phyloP scores from a whole-genome alignment of 1,284 basidiomycete genomes.

The Ustilago bromivora region DNA sequence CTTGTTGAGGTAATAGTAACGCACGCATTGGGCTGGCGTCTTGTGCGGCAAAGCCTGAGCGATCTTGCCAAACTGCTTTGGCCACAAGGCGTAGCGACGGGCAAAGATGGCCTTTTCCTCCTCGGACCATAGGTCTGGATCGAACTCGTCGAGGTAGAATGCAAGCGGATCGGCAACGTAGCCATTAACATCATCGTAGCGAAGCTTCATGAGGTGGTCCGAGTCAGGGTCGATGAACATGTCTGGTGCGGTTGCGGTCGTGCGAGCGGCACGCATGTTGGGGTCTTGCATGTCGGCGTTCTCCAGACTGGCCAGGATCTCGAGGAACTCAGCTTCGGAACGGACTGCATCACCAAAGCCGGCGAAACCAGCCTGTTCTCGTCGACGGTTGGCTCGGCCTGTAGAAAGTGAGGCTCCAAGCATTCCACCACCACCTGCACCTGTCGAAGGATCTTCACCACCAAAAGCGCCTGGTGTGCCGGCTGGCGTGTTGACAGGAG shows the following conservation, averaged over 20 bases:
- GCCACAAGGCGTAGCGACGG: conserved; percentile 83
- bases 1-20: conserved; percentile 95
- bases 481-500: conserved; percentile 38
- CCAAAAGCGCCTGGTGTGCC: conserved; percentile 43
- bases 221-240: conserved; percentile 80
- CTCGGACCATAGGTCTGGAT: conserved; percentile 78
- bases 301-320: conserved; percentile 91
- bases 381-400: conserved; percentile 55
- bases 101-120: conserved; percentile 85
- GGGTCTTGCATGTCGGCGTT: conserved; percentile 93
- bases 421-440: conserved; percentile 25
- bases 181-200: conserved; percentile 86
- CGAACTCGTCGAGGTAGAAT: conserved; percentile 72
- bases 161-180: conserved; percentile 81
- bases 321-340: conserved; percentile 96
- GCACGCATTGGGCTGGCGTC: conserved; percentile 87
- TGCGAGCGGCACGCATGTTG: conserved; percentile 83
- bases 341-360: conserved; percentile 87
- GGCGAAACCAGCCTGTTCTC: conserved; percentile 49
- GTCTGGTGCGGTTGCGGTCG: conserved; percentile 90
- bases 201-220: conserved; percentile 73
- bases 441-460: conserved; percentile 28
- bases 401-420: conserved; percentile 32
- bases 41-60: conserved; percentile 85
- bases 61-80: conserved; percentile 93